These are phyloP conservation scores for Ceratobasidium sp. DNA, from an alignment of 1,284 basidiomycete species.

Conservation along the genomic window DNA sequence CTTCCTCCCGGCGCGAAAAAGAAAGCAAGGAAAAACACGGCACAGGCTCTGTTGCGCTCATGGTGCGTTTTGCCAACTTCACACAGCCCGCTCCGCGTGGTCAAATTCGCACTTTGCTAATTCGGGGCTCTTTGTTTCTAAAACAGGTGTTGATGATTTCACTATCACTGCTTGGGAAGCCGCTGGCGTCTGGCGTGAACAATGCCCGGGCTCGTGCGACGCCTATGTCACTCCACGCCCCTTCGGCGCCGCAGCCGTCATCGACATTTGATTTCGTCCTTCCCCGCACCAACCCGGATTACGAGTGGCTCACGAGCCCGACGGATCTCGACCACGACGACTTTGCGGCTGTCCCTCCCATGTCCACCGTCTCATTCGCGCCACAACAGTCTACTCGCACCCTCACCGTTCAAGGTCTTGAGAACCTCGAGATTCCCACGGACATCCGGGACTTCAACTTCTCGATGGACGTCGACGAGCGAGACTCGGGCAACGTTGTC, in stretches of 20 bases:
- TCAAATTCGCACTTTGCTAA: slow-evolving; percentile 3
- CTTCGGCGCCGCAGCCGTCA: slow-evolving; percentile 34
- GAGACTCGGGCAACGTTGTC: slow-evolving; percentile 30
- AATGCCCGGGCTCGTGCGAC: slow-evolving; percentile 6
- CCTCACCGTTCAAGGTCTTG: slow-evolving; percentile 31
- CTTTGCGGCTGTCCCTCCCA: background rate
- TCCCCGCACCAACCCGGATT: slow-evolving; percentile 36
- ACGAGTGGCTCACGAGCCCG: slow-evolving; percentile 27
- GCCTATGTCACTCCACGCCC: slow-evolving; percentile 25
- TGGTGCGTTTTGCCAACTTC: slow-evolving; percentile 14
- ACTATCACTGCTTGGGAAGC: slow-evolving; percentile 25
- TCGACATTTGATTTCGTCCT: slow-evolving; percentile 39
- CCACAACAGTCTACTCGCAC: slow-evolving; percentile 17
- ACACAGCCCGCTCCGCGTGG: background rate
- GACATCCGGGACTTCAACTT: slow-evolving; percentile 34
- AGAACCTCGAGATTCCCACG: slow-evolving; percentile 32
- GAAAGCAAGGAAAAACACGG: slow-evolving; percentile 39
- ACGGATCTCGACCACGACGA: slow-evolving; percentile 27
- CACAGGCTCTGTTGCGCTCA: slow-evolving; percentile 36
- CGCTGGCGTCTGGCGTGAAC: slow-evolving; percentile 26
- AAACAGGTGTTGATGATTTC: slow-evolving; percentile 40
- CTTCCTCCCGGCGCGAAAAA: background rate
- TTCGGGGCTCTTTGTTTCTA: slow-evolving; percentile 4
- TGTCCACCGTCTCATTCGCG: background rate
- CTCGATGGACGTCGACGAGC: slow-evolving; percentile 36